Base-by-base conservation (phyloP, 2,329 filamentous ascomycete species). In the Xylaria arbuscula region DNA sequence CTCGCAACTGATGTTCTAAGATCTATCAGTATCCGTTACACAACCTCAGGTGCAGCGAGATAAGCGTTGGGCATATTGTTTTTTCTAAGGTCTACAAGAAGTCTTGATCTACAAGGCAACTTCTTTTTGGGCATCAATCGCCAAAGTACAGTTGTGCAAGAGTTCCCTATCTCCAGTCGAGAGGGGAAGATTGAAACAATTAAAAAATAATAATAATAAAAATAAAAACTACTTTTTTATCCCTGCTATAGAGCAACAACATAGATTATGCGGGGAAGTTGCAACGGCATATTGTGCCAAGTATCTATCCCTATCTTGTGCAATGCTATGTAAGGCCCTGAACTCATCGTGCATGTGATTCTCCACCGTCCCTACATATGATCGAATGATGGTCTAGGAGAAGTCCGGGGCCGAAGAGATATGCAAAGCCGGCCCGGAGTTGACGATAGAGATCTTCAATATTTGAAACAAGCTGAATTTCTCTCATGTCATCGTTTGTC, bases 401-500 rank as follows among this genome's bases (percentile, higher is more conserved):
- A 32, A 64, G 64, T 60, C 61, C 15, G 24, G 61, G 66, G 61
- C 63, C 13, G 22, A 67, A 47, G n/a, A 40, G 54, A 54, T 36
- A n/a, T 34, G 48, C 48, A 42, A 32, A 50, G 40, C 50, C 38
- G 55, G 48, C 24, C 47, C 64, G 28, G 56, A 48, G 40, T 50
- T 9, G 24, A 50, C 36, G 40, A 57, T 32, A 28, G 36, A 36
- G 59, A 62, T 69, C 55, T 50, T 45, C 63, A 5, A 9, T 42
- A 48, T 42, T 32, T 54, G 42, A 65, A 24, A 34, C 61, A 57
- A 17, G 19, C 56, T 47, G 40, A 24, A 38, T 68, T 67, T 54
- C 61, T 62, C 56, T 54, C 55, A 70, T 48, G 36, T 56, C 59
- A 63, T 66, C 34, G 28, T 62, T 64, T 55, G 57, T 65, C 47